Percentiles rank a stretch among this genome's conserved stretches.
phyloP scores from a whole-genome alignment of 2,329 filamentous ascomycete genomes.

The Talaromyces sp. region DNA sequence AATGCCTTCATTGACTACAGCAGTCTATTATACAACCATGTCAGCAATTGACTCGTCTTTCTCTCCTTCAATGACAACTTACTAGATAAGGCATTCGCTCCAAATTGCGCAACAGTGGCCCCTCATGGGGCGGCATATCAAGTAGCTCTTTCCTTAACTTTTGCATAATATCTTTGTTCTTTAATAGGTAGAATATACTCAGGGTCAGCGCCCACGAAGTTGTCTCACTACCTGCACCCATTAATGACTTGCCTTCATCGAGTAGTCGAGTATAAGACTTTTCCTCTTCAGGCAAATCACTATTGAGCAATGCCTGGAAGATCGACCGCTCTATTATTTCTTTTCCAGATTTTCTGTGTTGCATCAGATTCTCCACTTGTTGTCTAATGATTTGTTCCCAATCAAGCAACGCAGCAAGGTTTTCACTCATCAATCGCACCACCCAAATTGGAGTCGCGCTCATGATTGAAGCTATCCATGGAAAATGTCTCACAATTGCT shows the following conservation, averaged over 20 bases:
- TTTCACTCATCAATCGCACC: conserved; percentile 12
- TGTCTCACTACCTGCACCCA: conserved; percentile 26
- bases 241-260: not conserved
- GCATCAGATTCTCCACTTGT: conserved; percentile 5
- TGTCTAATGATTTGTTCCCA: too few species aligned
- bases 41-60: not conserved
- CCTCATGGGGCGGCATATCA: not conserved
- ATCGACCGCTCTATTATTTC: not conserved
- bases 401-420: too few species aligned
- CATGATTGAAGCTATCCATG: conserved; percentile 22
- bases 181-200: conserved; percentile 24
- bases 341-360: not conserved
- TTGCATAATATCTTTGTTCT: conserved; percentile 13
- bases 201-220: conserved; percentile 25
- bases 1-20: conserved; percentile 28
- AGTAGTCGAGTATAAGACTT: conserved; percentile 1
- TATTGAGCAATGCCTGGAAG: conserved; percentile 1
- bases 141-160: conserved; percentile 22
- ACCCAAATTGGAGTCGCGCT: conserved; percentile 16
- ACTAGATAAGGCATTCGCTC: conserved; percentile 36
- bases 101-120: conserved; percentile 11
- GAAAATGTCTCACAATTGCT: conserved; percentile 21
- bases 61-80: conserved; percentile 26
- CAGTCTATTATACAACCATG: conserved; percentile 14
- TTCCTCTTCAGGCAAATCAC: conserved; percentile 2